Evolutionary conservation across 495 filamentous ascomycete genomes (phyloP).

Genomic region (Xylaria palmicola): DNA sequence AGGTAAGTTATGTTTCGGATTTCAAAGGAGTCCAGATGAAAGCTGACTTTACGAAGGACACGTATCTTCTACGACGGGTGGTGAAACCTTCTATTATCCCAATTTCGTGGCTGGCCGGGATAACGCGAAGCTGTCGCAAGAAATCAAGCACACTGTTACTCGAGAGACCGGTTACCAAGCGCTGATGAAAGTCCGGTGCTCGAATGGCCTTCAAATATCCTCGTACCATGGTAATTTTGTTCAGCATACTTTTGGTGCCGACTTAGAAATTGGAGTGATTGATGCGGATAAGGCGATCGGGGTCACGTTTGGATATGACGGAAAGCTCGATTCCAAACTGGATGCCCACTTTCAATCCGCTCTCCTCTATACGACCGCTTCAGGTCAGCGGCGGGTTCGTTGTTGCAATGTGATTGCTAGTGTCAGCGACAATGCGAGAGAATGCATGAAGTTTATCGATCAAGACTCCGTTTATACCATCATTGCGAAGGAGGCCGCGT

Average conservation of each 20-base stretch:
- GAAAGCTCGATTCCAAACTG: conserved; percentile 91
- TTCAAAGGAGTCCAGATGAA: background rate
- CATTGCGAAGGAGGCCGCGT: conserved; percentile 88
- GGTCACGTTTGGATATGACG: conserved; percentile 93
- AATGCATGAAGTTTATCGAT: conserved; percentile 87
- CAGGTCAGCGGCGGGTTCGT: conserved; percentile 84
- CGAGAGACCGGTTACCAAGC: conserved; percentile 95
- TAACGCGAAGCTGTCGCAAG: conserved; percentile 74
- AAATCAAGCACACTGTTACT: conserved; percentile 84
- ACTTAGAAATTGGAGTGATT: conserved; percentile 90
- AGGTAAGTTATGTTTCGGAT: conserved; percentile 53
- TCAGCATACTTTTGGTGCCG: conserved; percentile 90
- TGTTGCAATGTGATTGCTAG: conserved; percentile 92
- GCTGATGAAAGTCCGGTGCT: conserved; percentile 97
- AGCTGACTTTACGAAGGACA: conserved; percentile 50
- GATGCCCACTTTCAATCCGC: conserved; percentile 98
- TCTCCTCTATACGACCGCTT: conserved; percentile 88
- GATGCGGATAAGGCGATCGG: conserved; percentile 92
- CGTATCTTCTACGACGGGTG: conserved; percentile 76
- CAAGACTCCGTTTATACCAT: conserved; percentile 88
- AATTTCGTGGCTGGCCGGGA: conserved; percentile 91
- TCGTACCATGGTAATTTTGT: conserved; percentile 94
- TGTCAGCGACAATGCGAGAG: conserved; percentile 78
- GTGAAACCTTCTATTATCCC: conserved; percentile 93
- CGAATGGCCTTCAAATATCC: conserved; percentile 91